Evolutionary conservation across 306 rosid species (phyloP).

Genomic region (Ochetophila trinervis): DNA sequence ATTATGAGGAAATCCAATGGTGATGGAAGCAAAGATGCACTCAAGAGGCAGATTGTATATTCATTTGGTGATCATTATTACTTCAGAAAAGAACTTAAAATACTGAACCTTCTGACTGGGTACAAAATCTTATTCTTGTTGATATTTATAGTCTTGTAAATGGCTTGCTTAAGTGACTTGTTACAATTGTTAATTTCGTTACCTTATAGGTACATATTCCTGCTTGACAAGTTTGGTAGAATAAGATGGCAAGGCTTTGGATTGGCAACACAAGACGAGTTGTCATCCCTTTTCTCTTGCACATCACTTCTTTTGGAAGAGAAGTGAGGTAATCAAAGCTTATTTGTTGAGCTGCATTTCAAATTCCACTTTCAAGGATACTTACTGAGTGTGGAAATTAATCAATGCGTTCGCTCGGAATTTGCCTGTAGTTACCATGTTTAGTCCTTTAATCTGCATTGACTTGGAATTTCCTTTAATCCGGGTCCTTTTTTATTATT

Average conservation of each 20-base stretch:
- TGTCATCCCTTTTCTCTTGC: slow-evolving; percentile 63
- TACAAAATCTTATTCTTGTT: slow-evolving; percentile 31
- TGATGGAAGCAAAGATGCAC: slow-evolving; percentile 35
- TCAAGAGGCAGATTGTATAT: slow-evolving; percentile 53
- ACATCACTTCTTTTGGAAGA: slow-evolving; percentile 56
- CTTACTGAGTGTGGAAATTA: background rate
- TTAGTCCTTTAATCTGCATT: background rate
- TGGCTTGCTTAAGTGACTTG: background rate
- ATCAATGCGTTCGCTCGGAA: background rate
- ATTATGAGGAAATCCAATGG: slow-evolving; percentile 57
- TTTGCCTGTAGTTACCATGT: background rate
- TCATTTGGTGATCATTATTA: slow-evolving; percentile 92
- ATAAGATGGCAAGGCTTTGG: slow-evolving; percentile 95
- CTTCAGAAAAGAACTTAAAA: slow-evolving; percentile 78
- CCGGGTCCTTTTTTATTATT: no score
- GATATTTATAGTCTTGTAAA: background rate
- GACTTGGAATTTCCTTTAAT: no score
- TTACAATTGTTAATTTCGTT: slow-evolving; percentile 13
- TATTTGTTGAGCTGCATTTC: background rate
- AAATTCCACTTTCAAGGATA: background rate
- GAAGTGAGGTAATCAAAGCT: slow-evolving; percentile 32
- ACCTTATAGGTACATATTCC: slow-evolving; percentile 56
- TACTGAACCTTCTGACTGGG: slow-evolving; percentile 85
- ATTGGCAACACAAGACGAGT: slow-evolving; percentile 62
- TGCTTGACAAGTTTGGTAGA: slow-evolving; percentile 87